Conservation (phyloP, 805 yeast species). For the Metschnikowia amazonensis region DNA sequence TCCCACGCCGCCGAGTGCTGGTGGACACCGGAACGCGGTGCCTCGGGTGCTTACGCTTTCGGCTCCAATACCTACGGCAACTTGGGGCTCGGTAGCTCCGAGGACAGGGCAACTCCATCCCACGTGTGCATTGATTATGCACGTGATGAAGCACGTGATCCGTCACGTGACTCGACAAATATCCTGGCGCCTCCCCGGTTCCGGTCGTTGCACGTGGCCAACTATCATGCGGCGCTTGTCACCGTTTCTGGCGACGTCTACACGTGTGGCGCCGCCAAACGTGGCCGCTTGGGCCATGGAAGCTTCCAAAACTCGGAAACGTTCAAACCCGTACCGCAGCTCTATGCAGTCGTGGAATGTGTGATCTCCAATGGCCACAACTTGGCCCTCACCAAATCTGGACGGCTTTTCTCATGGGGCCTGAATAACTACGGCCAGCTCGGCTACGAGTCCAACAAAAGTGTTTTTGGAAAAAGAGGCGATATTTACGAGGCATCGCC, state of each 20-base stretch:
- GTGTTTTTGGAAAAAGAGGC: conserved; percentile 18
- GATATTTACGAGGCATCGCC: conserved; percentile 39
- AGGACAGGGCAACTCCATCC: conserved; percentile 40
- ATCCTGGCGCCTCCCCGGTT: conserved; percentile 42
- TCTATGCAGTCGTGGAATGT: conserved; percentile 26
- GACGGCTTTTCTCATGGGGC: conserved; percentile 78
- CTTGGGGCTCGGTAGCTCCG: conserved; percentile 64
- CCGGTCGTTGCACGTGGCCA: conserved; percentile 50
- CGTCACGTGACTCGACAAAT: background rate
- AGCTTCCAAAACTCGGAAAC: conserved; percentile 36
- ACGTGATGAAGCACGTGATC: background rate
- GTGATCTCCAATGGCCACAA: conserved; percentile 67
- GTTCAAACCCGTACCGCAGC: conserved; percentile 40
- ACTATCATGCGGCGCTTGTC: conserved; percentile 59
- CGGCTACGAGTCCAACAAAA: conserved; percentile 37
- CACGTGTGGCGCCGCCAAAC: conserved; percentile 62
- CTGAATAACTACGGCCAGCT: conserved; percentile 63
- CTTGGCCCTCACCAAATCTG: conserved; percentile 48
- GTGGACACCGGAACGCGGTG: conserved; percentile 49
- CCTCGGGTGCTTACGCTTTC: conserved; percentile 54
- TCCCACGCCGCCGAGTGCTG: conserved; percentile 20
- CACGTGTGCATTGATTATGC: conserved; percentile 22
- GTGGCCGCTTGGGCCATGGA: conserved; percentile 68
- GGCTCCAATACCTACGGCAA: conserved; percentile 64
- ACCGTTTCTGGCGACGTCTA: conserved; percentile 54